phyloP scores from a whole-genome alignment of 306 rosid species.

The Malus sylvestris region DNA sequence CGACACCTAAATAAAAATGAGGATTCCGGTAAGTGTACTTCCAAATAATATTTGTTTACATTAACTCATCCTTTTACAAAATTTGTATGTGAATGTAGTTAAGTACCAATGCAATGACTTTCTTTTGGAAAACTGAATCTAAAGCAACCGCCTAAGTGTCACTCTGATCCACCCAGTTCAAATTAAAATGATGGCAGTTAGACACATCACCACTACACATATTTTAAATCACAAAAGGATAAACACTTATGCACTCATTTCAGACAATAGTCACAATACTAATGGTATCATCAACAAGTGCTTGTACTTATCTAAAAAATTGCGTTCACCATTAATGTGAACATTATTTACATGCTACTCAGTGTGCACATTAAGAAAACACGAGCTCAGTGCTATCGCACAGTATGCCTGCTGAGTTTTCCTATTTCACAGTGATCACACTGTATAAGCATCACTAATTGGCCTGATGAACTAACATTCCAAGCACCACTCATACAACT shows the following conservation, averaged over 20 bases:
- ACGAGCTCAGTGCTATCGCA: not conserved
- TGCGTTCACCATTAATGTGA: not conserved
- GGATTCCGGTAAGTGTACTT: not conserved
- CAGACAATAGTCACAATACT: not conserved
- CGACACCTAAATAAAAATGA: slow-evolving; percentile 53
- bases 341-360: not conserved
- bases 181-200: not conserved
- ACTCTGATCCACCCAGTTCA: not conserved
- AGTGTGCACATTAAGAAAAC: not conserved
- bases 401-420: not conserved
- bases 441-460: not conserved
- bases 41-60: not conserved
- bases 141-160: not conserved
- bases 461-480: not conserved
- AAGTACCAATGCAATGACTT: not conserved
- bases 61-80: not conserved
- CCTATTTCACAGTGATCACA: not conserved
- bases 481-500: not conserved
- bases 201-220: not conserved
- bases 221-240: not conserved
- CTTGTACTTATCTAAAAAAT: not conserved
- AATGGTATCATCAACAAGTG: not conserved
- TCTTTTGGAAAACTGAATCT: not conserved
- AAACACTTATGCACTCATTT: not conserved
- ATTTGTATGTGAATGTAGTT: not conserved